Conservation (phyloP, 768 basidiomycete species). For the Lentinula detonsa region DNA sequence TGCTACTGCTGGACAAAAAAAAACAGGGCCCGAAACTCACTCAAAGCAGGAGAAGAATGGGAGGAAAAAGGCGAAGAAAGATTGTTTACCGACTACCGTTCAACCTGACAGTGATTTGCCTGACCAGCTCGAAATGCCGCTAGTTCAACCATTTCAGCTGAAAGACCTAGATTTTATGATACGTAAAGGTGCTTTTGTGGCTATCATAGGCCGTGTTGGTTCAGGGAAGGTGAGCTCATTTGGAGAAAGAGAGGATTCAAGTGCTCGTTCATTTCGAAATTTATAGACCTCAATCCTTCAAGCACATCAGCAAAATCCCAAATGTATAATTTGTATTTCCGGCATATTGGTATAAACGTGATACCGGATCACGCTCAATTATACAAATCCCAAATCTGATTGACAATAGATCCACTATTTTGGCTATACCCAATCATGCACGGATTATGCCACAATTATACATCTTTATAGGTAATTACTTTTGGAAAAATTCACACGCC, state of each 20-base stretch:
- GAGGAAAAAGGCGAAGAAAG: conserved; percentile 18
- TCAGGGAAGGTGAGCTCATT: conserved; percentile 51
- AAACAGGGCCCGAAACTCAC: not conserved
- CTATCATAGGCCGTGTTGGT: conserved; percentile 71
- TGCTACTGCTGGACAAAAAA: not conserved
- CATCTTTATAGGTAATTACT: no score
- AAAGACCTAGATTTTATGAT: conserved; percentile 38
- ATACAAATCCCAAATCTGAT: no score
- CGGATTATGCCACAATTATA: no score
- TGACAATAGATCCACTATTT: no score
- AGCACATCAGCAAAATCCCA: no score
- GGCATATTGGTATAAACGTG: no score
- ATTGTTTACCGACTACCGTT: not conserved
- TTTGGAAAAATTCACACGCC: no score
- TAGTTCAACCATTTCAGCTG: conserved; percentile 48
- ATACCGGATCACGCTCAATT: no score
- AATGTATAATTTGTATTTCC: no score
- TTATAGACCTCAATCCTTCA: conserved; percentile 49
- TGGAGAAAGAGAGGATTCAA: not conserved
- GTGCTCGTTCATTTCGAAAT: not conserved
- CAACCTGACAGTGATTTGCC: conserved; percentile 8
- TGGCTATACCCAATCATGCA: no score
- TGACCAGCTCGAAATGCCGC: conserved; percentile 10
- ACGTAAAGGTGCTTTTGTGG: conserved; percentile 55
- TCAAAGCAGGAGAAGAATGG: conserved; percentile 12